Evolutionary conservation across 352 stramenopile genomes (phyloP).

Genomic region (Phytophthora agathidicida): DNA sequence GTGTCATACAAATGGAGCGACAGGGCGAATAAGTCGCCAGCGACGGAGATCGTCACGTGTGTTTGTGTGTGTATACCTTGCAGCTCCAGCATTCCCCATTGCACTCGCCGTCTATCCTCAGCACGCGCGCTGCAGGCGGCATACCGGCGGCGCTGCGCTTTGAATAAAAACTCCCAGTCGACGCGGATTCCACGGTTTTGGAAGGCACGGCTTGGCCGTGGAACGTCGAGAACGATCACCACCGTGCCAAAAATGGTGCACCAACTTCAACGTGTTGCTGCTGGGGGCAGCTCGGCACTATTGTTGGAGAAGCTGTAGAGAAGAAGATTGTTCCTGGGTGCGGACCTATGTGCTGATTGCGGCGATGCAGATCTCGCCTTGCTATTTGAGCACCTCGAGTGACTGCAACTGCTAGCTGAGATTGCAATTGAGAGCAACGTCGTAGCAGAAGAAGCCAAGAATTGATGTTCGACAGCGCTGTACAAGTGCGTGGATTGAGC

Average conservation of each 20-base stretch:
- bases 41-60: conserved; percentile 6
- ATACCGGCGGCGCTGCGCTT: too few species aligned
- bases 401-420: too few species aligned
- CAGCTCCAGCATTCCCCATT: conserved; percentile 7
- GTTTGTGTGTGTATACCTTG: conserved; percentile 3
- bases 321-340: too few species aligned
- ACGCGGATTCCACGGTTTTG: too few species aligned
- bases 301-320: too few species aligned
- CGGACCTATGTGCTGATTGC: conserved; percentile 13
- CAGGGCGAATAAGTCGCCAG: conserved; percentile 14
- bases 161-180: too few species aligned
- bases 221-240: conserved; percentile 3
- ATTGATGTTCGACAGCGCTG: too few species aligned
- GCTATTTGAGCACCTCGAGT: too few species aligned
- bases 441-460: too few species aligned
- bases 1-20: conserved; percentile 1
- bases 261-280: conserved; percentile 21
- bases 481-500: too few species aligned
- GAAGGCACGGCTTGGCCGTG: too few species aligned
- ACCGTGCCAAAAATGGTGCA: conserved; percentile 3
- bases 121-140: neutral
- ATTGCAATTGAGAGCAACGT: too few species aligned
- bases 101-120: conserved; percentile 8
- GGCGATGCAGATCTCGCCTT: conserved; percentile 10
- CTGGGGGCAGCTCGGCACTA: neutral